Conservation (phyloP, 495 filamentous ascomycete species). For the Chaetomium cochliodes region DNA sequence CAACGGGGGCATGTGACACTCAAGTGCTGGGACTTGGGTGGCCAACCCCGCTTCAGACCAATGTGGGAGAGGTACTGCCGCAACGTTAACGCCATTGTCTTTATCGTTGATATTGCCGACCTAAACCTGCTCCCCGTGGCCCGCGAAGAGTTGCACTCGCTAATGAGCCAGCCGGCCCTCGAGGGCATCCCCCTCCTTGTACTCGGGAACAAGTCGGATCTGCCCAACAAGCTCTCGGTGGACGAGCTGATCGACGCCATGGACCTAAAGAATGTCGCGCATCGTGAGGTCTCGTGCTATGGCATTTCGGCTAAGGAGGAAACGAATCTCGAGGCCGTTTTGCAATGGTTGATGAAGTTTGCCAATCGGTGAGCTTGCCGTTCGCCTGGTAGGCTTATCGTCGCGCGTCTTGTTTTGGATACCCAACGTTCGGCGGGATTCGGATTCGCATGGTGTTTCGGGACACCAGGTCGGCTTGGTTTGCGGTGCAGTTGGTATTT, state of each 20-base stretch:
- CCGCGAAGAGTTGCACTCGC: constrained; percentile 83
- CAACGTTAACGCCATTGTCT: constrained; percentile 96
- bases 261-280: constrained; percentile 83
- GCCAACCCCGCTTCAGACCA: constrained; percentile 92
- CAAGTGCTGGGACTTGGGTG: constrained; percentile 98
- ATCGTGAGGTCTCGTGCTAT: constrained; percentile 97
- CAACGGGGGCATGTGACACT: constrained; percentile 98
- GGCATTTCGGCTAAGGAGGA: constrained; percentile 98
- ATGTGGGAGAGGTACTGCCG: constrained; percentile 99
- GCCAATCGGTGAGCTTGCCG: constrained; percentile 56
- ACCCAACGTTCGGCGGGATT: constrained; percentile 18
- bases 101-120: constrained; percentile 87
- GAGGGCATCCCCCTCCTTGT: constrained; percentile 93
- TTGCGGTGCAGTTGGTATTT: background rate
- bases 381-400: background rate
- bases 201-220: constrained; percentile 95
- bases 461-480: constrained; percentile 7
- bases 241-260: constrained; percentile 93
- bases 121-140: constrained; percentile 76
- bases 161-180: constrained; percentile 81
- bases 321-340: constrained; percentile 93
- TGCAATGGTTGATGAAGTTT: constrained; percentile 94
- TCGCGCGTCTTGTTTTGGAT: constrained; percentile 21
- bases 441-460: constrained; percentile 13
- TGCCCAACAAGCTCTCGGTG: constrained; percentile 80